Conservation (phyloP, 352 stramenopile species). For the Thalassiosira sp. region DNA sequence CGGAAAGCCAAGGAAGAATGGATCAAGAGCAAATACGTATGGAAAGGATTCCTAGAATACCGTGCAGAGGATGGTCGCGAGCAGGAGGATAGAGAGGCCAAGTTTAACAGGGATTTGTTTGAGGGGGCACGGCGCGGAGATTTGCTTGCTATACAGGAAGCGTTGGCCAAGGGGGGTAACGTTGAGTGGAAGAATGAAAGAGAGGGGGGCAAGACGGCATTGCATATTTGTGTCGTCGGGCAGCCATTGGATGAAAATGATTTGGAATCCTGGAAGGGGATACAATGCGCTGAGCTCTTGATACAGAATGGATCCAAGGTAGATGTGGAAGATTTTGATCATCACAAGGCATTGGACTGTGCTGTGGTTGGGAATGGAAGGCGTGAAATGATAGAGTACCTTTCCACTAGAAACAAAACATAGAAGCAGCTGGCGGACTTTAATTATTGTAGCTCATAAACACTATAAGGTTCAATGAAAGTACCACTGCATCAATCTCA, state of each 20-base stretch:
- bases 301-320: constrained; percentile 78
- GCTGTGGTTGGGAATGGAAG: constrained; percentile 61
- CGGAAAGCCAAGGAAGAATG: constrained; percentile 78
- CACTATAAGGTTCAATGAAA: no score
- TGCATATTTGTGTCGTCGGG: constrained; percentile 67
- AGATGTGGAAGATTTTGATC: constrained; percentile 48
- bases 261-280: constrained; percentile 54
- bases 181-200: constrained; percentile 70
- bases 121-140: constrained; percentile 58
- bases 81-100: constrained; percentile 58
- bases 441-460: no score
- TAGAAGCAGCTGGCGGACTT: constrained; percentile 10
- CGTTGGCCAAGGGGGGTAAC: constrained; percentile 68
- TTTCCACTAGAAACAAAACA: constrained; percentile 44
- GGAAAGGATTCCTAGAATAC: constrained; percentile 80
- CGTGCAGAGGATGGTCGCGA: constrained; percentile 55
- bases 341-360: constrained; percentile 69
- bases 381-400: constrained; percentile 77
- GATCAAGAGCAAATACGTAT: constrained; percentile 84
- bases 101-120: constrained; percentile 66
- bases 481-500: no score
- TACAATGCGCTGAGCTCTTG: constrained; percentile 74
- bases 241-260: constrained; percentile 35
- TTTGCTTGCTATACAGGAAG: constrained; percentile 54
- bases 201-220: constrained; percentile 60